These are phyloP conservation scores for Penicillium herquei DNA, from an alignment of 495 filamentous ascomycete species.

Conservation along the genomic window DNA sequence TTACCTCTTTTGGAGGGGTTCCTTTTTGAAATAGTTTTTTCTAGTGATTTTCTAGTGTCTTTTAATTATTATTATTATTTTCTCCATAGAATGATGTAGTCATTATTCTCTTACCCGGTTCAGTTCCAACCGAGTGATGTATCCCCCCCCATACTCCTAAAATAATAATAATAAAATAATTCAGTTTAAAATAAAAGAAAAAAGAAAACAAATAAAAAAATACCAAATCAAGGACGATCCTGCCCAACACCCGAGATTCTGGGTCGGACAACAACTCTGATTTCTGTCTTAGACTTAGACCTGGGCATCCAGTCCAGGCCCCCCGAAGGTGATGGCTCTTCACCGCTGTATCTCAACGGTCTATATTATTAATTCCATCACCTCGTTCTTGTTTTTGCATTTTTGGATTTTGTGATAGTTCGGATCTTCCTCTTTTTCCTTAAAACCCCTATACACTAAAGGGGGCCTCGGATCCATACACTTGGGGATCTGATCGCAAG, in stretches of 20 bases:
- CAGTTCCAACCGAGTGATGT: too few relatives aligned
- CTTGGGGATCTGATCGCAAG: conserved; percentile 7
- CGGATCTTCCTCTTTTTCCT: neutral
- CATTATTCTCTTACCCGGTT: too few relatives aligned
- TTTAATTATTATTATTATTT: too few relatives aligned
- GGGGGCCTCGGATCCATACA: conserved; percentile 22
- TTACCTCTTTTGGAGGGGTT: neutral
- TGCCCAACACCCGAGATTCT: conserved; percentile 28
- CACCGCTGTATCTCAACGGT: conserved; percentile 31
- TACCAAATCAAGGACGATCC: conserved; percentile 9
- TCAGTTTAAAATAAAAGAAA: neutral
- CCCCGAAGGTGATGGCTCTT: conserved; percentile 26
- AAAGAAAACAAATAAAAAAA: neutral
- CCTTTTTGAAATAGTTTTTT: neutral
- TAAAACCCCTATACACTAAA: neutral
- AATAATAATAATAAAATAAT: too few relatives aligned
- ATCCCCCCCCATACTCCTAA: too few relatives aligned
- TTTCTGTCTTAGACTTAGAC: conserved; percentile 10
- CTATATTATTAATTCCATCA: conserved; percentile 10
- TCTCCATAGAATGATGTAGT: too few relatives aligned
- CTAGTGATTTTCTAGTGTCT: neutral
- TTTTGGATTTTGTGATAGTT: neutral
- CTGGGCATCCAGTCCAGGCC: neutral
- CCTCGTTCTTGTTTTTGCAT: neutral
- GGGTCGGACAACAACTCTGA: conserved; percentile 27